A percentile compares a stretch with the other conserved stretches of the same genome.
phyloP scores from a whole-genome alignment of 2,329 filamentous ascomycete genomes.

The Exophiala alcalophila region DNA sequence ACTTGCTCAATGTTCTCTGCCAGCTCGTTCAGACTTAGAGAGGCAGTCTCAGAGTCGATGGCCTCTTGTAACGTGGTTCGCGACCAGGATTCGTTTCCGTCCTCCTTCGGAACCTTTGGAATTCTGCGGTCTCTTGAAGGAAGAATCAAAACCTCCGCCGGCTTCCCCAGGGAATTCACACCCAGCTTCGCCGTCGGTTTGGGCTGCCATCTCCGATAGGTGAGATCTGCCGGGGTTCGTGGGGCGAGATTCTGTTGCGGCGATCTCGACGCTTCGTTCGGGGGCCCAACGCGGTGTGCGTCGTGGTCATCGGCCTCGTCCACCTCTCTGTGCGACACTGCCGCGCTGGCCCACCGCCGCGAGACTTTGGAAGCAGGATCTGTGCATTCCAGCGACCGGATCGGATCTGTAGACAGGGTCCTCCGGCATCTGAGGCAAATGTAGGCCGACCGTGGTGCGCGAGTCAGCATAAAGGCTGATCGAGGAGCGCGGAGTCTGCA shows the following conservation, averaged over 20 bases:
- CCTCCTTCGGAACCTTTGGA: conserved; percentile 11
- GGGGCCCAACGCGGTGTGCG: neutral
- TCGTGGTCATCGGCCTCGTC: conserved; percentile 7
- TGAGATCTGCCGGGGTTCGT: conserved; percentile 1
- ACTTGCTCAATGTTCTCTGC: conserved; percentile 26
- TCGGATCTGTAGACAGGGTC: conserved; percentile 5
- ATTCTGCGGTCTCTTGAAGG: conserved; percentile 29
- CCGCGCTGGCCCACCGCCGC: conserved; percentile 20
- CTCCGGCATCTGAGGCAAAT: conserved; percentile 22
- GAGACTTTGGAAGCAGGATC: neutral
- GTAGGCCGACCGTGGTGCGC: conserved; percentile 16
- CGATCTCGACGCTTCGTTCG: neutral
- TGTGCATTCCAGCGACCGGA: neutral
- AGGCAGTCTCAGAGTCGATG: conserved; percentile 23
- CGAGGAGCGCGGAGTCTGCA: too few relatives aligned
- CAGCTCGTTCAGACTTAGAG: conserved; percentile 16
- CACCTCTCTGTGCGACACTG: conserved; percentile 8
- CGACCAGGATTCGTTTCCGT: conserved; percentile 3
- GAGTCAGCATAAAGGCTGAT: conserved; percentile 27
- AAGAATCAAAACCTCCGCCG: conserved; percentile 39
- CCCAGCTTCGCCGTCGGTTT: conserved; percentile 31
- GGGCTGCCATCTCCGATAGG: conserved; percentile 22
- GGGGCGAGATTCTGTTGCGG: neutral
- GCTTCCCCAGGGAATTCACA: conserved; percentile 38
- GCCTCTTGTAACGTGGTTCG: conserved; percentile 20